Evolutionary conservation across 352 stramenopile genomes (phyloP).

Genomic region (Phytophthora melonis): DNA sequence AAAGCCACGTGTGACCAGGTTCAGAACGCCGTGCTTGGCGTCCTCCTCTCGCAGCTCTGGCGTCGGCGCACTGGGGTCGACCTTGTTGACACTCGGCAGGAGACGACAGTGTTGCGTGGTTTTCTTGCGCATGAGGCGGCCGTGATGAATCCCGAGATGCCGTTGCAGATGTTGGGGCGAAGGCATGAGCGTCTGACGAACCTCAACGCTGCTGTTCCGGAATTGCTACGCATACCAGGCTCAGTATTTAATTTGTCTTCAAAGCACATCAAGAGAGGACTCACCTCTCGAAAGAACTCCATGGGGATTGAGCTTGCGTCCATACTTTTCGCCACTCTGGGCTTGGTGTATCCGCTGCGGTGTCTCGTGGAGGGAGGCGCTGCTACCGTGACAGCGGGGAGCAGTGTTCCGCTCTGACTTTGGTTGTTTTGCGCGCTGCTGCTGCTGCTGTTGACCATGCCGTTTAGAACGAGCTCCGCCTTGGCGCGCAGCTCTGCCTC

Average conservation of each 20-base stretch:
- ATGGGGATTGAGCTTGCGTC: conserved; percentile 45
- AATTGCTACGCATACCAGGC: conserved; percentile 42
- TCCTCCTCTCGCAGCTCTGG: conserved; percentile 70
- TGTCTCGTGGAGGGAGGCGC: conserved; percentile 19
- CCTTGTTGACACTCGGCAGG: conserved; percentile 78
- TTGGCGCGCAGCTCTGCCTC: conserved; percentile 81
- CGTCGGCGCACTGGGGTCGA: conserved; percentile 57
- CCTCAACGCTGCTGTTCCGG: conserved; percentile 46
- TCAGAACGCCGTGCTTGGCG: conserved; percentile 68
- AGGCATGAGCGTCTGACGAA: conserved; percentile 32
- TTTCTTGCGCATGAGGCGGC: conserved; percentile 68
- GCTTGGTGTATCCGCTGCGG: conserved; percentile 15
- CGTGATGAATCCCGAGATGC: conserved; percentile 29
- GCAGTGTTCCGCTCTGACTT: conserved; percentile 24
- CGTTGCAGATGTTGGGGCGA: conserved; percentile 35
- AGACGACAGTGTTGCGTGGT: conserved; percentile 60
- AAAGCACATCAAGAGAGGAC: not conserved
- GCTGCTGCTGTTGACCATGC: conserved; percentile 64
- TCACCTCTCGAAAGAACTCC: conserved; percentile 62
- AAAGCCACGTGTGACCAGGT: conserved; percentile 78
- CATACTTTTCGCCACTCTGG: conserved; percentile 12
- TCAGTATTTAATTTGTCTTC: conserved; percentile 1
- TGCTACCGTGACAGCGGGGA: conserved; percentile 35
- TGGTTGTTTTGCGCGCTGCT: conserved; percentile 34
- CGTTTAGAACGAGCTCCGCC: conserved; percentile 80